These are phyloP conservation scores for Ceratocystis variospora DNA, from an alignment of 2,329 filamentous ascomycete species.

Conservation along the genomic window DNA sequence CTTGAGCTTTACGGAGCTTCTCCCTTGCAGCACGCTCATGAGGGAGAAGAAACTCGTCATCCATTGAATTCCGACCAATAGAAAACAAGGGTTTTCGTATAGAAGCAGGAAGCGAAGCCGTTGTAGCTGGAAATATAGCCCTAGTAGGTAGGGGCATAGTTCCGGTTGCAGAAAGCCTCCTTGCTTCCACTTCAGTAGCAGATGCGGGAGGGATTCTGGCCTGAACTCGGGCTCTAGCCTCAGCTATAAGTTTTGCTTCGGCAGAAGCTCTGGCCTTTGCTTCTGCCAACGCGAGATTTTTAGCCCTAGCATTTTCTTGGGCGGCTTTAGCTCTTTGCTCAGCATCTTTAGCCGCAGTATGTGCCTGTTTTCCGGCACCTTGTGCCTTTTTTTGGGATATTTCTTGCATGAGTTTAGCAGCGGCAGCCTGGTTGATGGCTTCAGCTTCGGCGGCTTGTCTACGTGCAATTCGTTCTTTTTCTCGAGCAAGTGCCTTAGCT, in stretches of 20 bases:
- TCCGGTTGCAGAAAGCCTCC: background rate
- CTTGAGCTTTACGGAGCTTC: background rate
- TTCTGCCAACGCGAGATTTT: background rate
- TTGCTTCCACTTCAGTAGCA: background rate
- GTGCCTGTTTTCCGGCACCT: background rate
- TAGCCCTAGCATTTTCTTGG: background rate
- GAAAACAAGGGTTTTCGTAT: conserved; percentile 5
- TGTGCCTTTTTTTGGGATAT: background rate
- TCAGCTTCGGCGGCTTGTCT: background rate
- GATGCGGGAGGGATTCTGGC: background rate
- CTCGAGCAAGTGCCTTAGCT: background rate
- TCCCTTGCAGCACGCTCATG: conserved; percentile 1
- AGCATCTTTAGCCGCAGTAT: background rate
- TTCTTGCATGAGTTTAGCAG: background rate
- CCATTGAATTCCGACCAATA: background rate
- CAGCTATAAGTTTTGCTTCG: background rate
- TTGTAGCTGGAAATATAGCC: background rate
- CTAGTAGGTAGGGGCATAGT: background rate
- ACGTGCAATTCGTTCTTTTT: background rate
- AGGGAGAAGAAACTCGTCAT: conserved; percentile 11
- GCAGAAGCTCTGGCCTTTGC: background rate
- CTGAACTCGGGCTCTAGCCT: background rate
- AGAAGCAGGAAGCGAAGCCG: background rate
- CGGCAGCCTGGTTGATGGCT: background rate
- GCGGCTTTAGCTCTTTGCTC: background rate